These are phyloP conservation scores for Phlebiopsis flavidoalba DNA, from an alignment of 768 basidiomycete species.

Conservation along the genomic window DNA sequence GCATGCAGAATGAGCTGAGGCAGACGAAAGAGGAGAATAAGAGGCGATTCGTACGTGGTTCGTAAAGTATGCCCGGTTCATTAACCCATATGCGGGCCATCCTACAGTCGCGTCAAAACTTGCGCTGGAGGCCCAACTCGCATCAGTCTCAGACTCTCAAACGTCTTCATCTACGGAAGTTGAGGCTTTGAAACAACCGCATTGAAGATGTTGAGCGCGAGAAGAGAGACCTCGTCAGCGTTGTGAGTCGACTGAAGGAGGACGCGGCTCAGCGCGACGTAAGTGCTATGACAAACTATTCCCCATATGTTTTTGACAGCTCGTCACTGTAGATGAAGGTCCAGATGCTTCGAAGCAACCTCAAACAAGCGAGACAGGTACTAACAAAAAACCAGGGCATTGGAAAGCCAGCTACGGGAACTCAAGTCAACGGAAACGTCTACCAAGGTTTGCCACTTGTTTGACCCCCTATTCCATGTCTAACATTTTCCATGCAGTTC, in stretches of 20 bases:
- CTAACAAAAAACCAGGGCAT: conserved; percentile 50
- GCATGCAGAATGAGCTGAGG: conserved; percentile 49
- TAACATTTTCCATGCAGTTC: conserved; percentile 46
- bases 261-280: conserved; percentile 74
- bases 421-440: conserved; percentile 71
- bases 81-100: conserved; percentile 18
- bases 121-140: conserved; percentile 50
- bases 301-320: neutral
- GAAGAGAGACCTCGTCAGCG: conserved; percentile 82
- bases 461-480: neutral
- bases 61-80: neutral
- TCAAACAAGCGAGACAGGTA: conserved; percentile 77
- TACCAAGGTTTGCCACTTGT: conserved; percentile 48
- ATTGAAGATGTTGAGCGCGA: conserved; percentile 80
- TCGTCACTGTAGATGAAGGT: conserved; percentile 57
- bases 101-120: conserved; percentile 39
- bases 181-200: conserved; percentile 50
- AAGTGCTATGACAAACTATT: conserved; percentile 12
- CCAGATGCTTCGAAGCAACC: conserved; percentile 55
- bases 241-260: conserved; percentile 78
- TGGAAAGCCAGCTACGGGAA: conserved; percentile 69
- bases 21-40: conserved; percentile 55
- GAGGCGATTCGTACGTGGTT: conserved; percentile 54
- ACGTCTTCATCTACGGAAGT: conserved; percentile 59
- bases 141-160: conserved; percentile 52